A percentile compares a stretch with the other conserved stretches of the same genome.
phyloP scores from a whole-genome alignment of 2,329 filamentous ascomycete genomes.

The Exophiala bonariae region DNA sequence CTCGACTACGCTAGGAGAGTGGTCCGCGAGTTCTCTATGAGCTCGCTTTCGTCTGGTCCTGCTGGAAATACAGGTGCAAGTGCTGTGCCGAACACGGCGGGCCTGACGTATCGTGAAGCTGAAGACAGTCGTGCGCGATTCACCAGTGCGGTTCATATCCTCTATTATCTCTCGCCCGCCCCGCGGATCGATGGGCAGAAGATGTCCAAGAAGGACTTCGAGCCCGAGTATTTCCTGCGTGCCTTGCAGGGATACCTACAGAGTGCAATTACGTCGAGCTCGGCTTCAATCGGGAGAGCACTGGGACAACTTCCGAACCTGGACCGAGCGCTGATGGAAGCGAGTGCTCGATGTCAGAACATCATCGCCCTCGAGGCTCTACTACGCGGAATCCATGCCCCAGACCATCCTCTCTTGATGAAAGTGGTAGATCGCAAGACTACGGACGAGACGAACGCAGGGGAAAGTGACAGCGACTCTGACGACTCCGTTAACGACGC shows the following conservation, averaged over 20 bases:
- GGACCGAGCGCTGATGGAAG: constrained; percentile 77
- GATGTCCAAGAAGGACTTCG: constrained; percentile 52
- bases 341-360: constrained; percentile 83
- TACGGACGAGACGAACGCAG: constrained; percentile 27
- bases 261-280: constrained; percentile 74
- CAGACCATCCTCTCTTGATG: constrained; percentile 65
- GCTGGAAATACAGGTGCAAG: constrained; percentile 17
- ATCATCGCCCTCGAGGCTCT: constrained; percentile 83
- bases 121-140: constrained; percentile 76
- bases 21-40: constrained; percentile 80
- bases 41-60: constrained; percentile 43
- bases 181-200: constrained; percentile 36
- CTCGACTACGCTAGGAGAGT: constrained; percentile 73
- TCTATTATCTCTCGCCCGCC: constrained; percentile 79
- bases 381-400: constrained; percentile 67
- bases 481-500: constrained; percentile 6
- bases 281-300: constrained; percentile 71
- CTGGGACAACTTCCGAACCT: constrained; percentile 78
- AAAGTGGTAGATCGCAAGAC: constrained; percentile 31
- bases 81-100: constrained; percentile 1
- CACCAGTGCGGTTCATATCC: constrained; percentile 69
- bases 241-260: constrained; percentile 81
- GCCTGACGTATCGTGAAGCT: constrained; percentile 56
- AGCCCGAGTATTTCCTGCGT: constrained; percentile 71
- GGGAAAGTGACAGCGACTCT: constrained; percentile 11